phyloP scores from a whole-genome alignment of 2,329 filamentous ascomycete genomes.

The Zasmidium citrigriseum region DNA sequence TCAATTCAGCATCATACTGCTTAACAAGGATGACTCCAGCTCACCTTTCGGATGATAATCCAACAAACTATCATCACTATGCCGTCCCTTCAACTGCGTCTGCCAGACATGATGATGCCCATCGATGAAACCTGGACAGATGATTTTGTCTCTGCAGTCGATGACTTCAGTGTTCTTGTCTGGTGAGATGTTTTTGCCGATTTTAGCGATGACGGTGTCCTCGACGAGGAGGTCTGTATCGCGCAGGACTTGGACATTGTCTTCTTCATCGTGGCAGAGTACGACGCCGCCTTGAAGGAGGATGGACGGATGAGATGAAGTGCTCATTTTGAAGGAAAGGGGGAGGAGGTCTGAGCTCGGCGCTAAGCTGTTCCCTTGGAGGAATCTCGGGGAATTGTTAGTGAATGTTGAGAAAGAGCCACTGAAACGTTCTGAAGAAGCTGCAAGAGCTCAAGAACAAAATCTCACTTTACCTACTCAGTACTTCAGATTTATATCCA shows the following conservation, averaged over 20 bases:
- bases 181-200: not conserved
- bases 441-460: no score
- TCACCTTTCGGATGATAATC: not conserved
- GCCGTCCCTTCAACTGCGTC: conserved; percentile 48
- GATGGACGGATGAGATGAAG: not conserved
- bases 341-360: not conserved
- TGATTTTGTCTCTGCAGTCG: conserved; percentile 54
- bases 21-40: conserved; percentile 51
- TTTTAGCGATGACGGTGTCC: not conserved
- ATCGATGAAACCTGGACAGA: conserved; percentile 59
- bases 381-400: not conserved
- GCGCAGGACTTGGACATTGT: not conserved
- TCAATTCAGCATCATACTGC: conserved; percentile 38
- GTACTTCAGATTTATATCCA: no score
- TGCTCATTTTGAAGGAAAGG: no score
- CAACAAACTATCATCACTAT: not conserved
- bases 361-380: not conserved
- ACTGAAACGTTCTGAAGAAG: no score
- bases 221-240: not conserved
- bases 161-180: conserved; percentile 32
- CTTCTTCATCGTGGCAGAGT: not conserved
- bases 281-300: not conserved
- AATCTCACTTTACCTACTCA: no score
- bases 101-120: conserved; percentile 59
- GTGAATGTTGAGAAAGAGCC: not conserved